phyloP scores from a whole-genome alignment of 2,329 filamentous ascomycete species.

The Scedosporium aurantiacum region DNA sequence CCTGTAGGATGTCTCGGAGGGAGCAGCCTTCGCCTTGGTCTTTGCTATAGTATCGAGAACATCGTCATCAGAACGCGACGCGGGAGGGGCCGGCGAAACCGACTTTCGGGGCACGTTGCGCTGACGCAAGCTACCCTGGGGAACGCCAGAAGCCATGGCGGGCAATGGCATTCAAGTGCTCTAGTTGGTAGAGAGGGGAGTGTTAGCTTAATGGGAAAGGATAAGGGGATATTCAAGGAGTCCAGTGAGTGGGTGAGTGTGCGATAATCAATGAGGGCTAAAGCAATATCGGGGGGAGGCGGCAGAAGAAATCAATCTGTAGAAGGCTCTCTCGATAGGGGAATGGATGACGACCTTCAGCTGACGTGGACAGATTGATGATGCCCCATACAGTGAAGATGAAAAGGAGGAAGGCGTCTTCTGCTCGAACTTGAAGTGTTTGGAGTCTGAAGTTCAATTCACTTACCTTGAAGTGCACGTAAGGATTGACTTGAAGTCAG shows the following conservation, averaged over 20 bases:
- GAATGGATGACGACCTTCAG: conserved; percentile 3
- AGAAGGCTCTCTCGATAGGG: background rate
- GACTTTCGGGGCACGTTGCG: conserved; percentile 38
- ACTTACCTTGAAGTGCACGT: conserved; percentile 10
- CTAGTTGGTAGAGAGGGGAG: conserved; percentile 4
- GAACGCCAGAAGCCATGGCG: conserved; percentile 37
- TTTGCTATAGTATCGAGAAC: conserved; percentile 41
- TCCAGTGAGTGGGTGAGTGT: background rate
- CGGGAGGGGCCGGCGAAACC: conserved; percentile 20
- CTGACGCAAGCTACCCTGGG: conserved; percentile 49
- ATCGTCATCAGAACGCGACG: conserved; percentile 26
- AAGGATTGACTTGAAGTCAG: conserved; percentile 8
- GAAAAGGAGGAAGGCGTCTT: background rate
- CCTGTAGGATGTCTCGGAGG: conserved; percentile 74
- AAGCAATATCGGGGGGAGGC: background rate
- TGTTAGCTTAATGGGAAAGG: background rate
- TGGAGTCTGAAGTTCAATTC: conserved; percentile 2
- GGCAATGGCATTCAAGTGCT: conserved; percentile 9
- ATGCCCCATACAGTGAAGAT: background rate
- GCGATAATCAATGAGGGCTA: no score
- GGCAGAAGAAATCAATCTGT: background rate
- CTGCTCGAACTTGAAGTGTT: no score
- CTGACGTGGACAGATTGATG: background rate
- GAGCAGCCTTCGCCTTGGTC: conserved; percentile 22
- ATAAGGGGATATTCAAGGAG: background rate